Base-by-base conservation (phyloP, 305 asterid genomes). In the Euphrasia arctica region DNA sequence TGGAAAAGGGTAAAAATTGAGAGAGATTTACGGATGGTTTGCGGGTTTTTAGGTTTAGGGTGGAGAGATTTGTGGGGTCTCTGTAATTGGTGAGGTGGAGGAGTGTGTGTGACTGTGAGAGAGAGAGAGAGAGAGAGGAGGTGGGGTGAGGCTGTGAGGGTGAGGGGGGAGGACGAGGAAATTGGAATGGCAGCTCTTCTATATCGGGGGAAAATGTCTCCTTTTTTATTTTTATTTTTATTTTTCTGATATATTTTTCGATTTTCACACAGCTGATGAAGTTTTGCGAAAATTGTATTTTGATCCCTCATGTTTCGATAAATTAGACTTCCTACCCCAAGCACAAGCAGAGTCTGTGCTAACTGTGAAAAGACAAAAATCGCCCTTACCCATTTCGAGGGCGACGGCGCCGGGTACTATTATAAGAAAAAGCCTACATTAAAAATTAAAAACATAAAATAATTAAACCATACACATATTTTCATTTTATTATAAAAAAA, bases 31-130 rank as follows among this genome's bases (percentile, higher is more conserved):
- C 67, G 78, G 85, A 71, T 79, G 85, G 78, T 42, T 57, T 50
- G 47, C 36, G 18, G 55, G 80, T 73, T 70, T 77, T 66, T 69
- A 68, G 75, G 78, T 45, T 64, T 60, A 58, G 75, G 61, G 59
- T 61, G 82, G 68, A 77, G 87, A 79, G 78, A 77, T 69, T 84
- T 77, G 88, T 84, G 88, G 91, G 90, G 90, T 80, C 88, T 80
- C 77, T 70, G 77, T 69, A 83, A 77, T 75, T 79, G 81, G 85
- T 77, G 79, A 76, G 77, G 80, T 78, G 83, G 82, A 74, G 79
- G 59, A 25, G 36, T 18, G 62, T 32, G 36, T 22, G 62, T 57
- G 43, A 61, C 75, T 73, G 76, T 67, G 79, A 70, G 79, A 55
- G 75, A 64, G 65, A 57, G 62, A 57, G 43, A n/a, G n/a, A n/a